These are phyloP conservation scores for Lactuca sativa DNA, from an alignment of 129 eudicot genomes.

Conservation along the genomic window DNA sequence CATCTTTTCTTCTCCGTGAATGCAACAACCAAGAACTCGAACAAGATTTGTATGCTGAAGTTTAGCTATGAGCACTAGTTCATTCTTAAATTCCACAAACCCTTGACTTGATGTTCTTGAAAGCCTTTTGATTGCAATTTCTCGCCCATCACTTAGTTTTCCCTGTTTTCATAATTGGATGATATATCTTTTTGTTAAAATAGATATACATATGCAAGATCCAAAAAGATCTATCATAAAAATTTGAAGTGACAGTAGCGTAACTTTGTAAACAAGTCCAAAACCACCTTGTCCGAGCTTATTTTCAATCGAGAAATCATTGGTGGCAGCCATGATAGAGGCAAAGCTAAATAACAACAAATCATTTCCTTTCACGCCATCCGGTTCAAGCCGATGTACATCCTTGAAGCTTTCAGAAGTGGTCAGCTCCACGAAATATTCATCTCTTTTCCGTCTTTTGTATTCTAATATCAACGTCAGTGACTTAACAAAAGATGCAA, in stretches of 20 bases:
- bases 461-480: slow-evolving; percentile 8
- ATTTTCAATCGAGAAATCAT: slow-evolving; percentile 37
- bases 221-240: not conserved
- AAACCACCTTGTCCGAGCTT: slow-evolving; percentile 59
- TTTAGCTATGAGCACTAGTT: no score
- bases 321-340: slow-evolving; percentile 33
- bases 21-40: no score
- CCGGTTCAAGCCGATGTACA: slow-evolving; percentile 13
- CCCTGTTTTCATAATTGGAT: slow-evolving; percentile 14
- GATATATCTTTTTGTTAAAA: not conserved
- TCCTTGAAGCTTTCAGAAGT: slow-evolving; percentile 38
- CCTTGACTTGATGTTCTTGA: no score
- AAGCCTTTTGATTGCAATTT: no score
- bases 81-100: no score
- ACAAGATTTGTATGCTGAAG: no score
- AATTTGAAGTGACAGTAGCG: not conserved
- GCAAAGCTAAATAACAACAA: slow-evolving; percentile 32
- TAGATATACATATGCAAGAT: not conserved
- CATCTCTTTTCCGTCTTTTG: not conserved
- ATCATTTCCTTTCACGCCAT: slow-evolving; percentile 35
- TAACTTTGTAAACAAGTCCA: slow-evolving; percentile 54
- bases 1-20: no score
- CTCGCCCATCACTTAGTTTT: no score
- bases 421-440: slow-evolving; percentile 23
- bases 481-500: not conserved